These are phyloP conservation scores for Tulasnella sp. DNA, from an alignment of 768 basidiomycete species.

Conservation along the genomic window DNA sequence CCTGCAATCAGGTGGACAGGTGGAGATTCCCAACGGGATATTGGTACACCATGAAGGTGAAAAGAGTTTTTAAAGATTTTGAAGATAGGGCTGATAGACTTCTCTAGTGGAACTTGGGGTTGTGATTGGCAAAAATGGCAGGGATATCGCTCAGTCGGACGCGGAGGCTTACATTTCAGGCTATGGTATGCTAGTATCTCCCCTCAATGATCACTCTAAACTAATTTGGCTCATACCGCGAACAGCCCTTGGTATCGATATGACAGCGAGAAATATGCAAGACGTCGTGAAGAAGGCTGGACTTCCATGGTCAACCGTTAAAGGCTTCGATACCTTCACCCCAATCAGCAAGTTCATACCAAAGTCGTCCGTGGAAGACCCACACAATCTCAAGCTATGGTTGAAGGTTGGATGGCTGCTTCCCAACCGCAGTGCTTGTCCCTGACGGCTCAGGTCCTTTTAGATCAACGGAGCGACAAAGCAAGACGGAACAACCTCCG, in stretches of 20 bases:
- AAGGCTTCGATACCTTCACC: slow-evolving; percentile 96
- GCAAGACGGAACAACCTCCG: slow-evolving; percentile 75
- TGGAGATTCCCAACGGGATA: slow-evolving; percentile 82
- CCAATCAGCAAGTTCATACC: slow-evolving; percentile 84
- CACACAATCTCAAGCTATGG: slow-evolving; percentile 65
- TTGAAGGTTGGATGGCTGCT: slow-evolving; percentile 48
- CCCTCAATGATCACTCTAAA: neutral
- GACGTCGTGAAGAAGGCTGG: slow-evolving; percentile 86
- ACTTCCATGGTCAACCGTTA: slow-evolving; percentile 94
- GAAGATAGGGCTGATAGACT: neutral
- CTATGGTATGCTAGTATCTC: slow-evolving; percentile 52
- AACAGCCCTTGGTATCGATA: slow-evolving; percentile 84
- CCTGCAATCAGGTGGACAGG: slow-evolving; percentile 59
- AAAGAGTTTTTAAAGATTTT: neutral
- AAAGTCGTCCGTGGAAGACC: slow-evolving; percentile 56
- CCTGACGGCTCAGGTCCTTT: neutral
- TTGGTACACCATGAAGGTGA: slow-evolving; percentile 86
- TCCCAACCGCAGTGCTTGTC: neutral
- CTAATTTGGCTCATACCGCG: neutral
- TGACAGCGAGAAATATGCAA: slow-evolving; percentile 95
- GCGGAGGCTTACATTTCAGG: slow-evolving; percentile 81
- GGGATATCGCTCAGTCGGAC: slow-evolving; percentile 65
- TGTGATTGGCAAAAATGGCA: slow-evolving; percentile 82
- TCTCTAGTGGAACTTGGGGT: slow-evolving; percentile 82
- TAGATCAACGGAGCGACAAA: slow-evolving; percentile 79